Evolutionary conservation across 2,329 filamentous ascomycete species (phyloP), one percentile per base, ranked within the genome.

Genomic region (Pseudogymnoascus sp.): DNA sequence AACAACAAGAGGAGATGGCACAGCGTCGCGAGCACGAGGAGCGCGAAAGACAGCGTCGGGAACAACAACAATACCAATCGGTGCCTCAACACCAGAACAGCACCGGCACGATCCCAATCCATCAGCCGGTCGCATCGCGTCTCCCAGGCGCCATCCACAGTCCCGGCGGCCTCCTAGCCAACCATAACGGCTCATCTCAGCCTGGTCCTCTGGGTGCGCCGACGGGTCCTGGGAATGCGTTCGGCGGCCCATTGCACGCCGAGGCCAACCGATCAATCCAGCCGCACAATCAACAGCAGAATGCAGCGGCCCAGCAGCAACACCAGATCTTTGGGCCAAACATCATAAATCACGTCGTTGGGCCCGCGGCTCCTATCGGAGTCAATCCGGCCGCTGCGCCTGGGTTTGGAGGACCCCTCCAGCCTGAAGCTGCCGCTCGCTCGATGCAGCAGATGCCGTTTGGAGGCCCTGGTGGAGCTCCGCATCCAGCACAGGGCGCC

Each of bases 61-160:
- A 90, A 68, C 79, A 83, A 69, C 81, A 83, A 68, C 83, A 85
- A 62, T 87, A 86, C 72, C 88, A 87, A 70, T 83, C 85, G 19
- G 73, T 76, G 61, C 84, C 90, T 66, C 86, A 89, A 25, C 92
- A 95, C 73, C 93, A 97, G 75, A 95, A 89, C 77, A 93, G 90
- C 73, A 88, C 90, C 41, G 91, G 89, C 64, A 92, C 93, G 2
- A 90, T 96, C 63, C 92, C 93, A 63, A 88, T 98, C 71, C 93
- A 98, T 77, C 93, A 98, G 76, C 93, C 93, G 4, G 92, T 97
- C 65, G 93, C 93, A 67, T 86, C 92, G 73, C 81, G 93, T 77
- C 81, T 92, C 67, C 79, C 89, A 64, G 89, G 87, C 68, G 89
- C 91, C 62, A 96, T 97, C 64, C 93, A 96, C 74, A 96, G 92